A percentile compares a stretch with the other conserved stretches of the same genome.
Conservation (phyloP, 257 asterid genomes). For the Thymus mandschuricus region DNA sequence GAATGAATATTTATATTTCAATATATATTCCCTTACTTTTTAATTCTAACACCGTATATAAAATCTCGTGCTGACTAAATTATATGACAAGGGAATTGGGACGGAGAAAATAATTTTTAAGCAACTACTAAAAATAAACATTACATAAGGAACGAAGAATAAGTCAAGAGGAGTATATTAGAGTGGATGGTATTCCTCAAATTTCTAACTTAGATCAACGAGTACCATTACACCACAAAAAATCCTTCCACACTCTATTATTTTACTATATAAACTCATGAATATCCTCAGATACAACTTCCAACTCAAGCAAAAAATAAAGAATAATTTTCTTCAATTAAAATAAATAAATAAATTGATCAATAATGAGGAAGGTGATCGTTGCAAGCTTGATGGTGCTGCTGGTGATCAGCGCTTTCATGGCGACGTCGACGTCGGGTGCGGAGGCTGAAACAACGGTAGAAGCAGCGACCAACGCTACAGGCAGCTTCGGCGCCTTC, state of each 20-base stretch:
- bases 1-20: no score
- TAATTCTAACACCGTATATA: no score
- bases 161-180: no score
- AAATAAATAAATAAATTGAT: not conserved
- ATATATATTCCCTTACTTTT: no score
- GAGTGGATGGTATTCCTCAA: not conserved
- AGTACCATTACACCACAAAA: no score
- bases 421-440: not conserved
- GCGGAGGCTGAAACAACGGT: not conserved
- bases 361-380: slow-evolving; percentile 20
- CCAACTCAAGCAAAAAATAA: not conserved
- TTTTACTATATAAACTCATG: not conserved
- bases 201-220: not conserved
- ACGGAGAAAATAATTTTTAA: no score
- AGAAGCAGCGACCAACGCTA: no score
- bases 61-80: no score
- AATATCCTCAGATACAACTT: not conserved
- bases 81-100: no score
- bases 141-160: no score
- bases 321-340: not conserved
- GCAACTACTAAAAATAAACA: no score
- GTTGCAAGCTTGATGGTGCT: slow-evolving; percentile 3
- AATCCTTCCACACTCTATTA: not conserved
- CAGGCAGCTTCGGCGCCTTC: no score
- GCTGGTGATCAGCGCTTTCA: slow-evolving; percentile 7